Base-by-base conservation (phyloP, 2,329 filamentous ascomycete genomes). In the Didymella glomerata region DNA sequence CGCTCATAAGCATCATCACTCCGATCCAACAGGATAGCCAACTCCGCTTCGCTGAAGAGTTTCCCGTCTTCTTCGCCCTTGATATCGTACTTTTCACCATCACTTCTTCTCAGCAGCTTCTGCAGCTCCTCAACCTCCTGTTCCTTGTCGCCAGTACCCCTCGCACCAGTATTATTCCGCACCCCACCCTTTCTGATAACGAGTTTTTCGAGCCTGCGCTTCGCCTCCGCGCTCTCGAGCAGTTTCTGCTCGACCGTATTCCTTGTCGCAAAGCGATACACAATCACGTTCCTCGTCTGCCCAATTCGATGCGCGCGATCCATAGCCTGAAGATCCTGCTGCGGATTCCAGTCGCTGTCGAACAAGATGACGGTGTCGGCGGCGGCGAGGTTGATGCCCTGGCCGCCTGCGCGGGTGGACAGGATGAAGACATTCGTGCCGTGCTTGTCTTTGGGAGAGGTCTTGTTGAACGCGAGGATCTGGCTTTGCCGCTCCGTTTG, bases 311-410 rank as follows among this genome's bases (percentile, higher is more conserved):
- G 95, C 0, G 92, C 93, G 5, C 95, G 91, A 72, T 99, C 95
- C 77, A 98, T 95, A 0, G 95, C 95, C 73, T 99, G 95, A 0
- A 99, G 83, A 76, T 99, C 95, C 73, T 97, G 94, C 75, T 99
- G 95, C 0, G 95, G 95, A 69, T 99, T 99, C 88, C 94, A 97
- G 70, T 97, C 87, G 10, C 84, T 88, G 76, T 98, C 94, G 67
- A 95, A 98, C 0, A 98, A 82, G 45, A 98, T 90, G 11, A 97
- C 94, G 0, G 94, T 97, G 68, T 98, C 94, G 0, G 94, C 94
- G 0, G 89, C 89, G 0, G 92, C 92, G 0, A 98, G 87, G 70
- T 97, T 98, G 82, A 98, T 98, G 48, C 94, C 94, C 71, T 97
- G 93, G 0, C 95, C 95, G 22, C 95, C 95, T 0, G 95, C 95